These are phyloP conservation scores for Amauroascus niger DNA, from an alignment of 2,329 filamentous ascomycete species.

Conservation along the genomic window DNA sequence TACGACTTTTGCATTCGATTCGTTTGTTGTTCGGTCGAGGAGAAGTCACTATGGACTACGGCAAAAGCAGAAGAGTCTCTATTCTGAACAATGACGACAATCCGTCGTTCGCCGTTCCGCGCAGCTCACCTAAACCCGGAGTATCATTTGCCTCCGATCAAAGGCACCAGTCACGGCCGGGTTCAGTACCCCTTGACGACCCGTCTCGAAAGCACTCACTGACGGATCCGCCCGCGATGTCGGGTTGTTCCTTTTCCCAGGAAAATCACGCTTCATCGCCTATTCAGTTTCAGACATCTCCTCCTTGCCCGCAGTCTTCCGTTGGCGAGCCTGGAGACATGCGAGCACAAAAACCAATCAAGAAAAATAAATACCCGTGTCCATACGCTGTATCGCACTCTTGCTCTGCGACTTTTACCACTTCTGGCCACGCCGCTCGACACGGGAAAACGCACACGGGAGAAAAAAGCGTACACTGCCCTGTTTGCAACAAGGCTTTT, in stretches of 20 bases:
- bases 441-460: slow-evolving; percentile 61
- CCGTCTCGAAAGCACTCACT: neutral
- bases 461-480: slow-evolving; percentile 58
- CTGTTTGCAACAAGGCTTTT: slow-evolving; percentile 58
- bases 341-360: slow-evolving; percentile 22
- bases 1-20: too few species aligned
- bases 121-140: slow-evolving; percentile 4
- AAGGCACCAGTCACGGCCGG: neutral
- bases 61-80: slow-evolving; percentile 34
- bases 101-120: slow-evolving; percentile 38
- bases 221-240: neutral
- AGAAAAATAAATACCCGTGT: slow-evolving; percentile 58
- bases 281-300: slow-evolving; percentile 17
- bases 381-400: slow-evolving; percentile 51
- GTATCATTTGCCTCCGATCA: neutral
- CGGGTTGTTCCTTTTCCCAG: neutral
- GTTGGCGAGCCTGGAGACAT: slow-evolving; percentile 22
- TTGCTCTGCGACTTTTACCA: slow-evolving; percentile 56
- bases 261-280: neutral
- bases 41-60: slow-evolving; percentile 1
- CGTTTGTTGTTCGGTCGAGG: neutral
- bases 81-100: slow-evolving; percentile 42
- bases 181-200: neutral
- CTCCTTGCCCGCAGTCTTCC: slow-evolving; percentile 23
- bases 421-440: slow-evolving; percentile 56